Percentiles rank a stretch among this genome's conserved stretches.
Evolutionary conservation across 306 rosid genomes (phyloP).

Genomic region (Cercis canadensis): DNA sequence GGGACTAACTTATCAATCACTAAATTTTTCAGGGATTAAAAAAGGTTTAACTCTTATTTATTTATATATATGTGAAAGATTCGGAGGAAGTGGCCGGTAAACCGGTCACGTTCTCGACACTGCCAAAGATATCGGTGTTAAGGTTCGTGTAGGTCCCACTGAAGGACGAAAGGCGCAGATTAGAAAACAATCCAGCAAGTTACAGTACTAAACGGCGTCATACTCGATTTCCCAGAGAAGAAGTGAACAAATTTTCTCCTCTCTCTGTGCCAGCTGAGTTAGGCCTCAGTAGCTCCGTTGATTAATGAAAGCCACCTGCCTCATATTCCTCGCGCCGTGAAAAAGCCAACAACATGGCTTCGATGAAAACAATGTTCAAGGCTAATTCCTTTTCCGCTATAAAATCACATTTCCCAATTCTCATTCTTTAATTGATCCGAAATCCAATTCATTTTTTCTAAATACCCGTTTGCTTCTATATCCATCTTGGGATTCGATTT

Average conservation of each 20-base stretch:
- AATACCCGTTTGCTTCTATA: not conserved
- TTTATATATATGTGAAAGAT: too few relatives aligned
- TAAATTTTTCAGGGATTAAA: too few relatives aligned
- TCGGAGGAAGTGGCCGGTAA: too few relatives aligned
- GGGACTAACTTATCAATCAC: too few relatives aligned
- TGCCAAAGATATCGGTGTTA: too few relatives aligned
- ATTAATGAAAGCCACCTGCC: constrained; percentile 25
- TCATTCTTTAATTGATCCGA: not conserved
- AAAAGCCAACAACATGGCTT: not conserved
- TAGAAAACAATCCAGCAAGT: too few relatives aligned
- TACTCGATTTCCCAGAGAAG: not conserved
- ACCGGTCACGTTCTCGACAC: too few relatives aligned
- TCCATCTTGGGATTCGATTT: not conserved
- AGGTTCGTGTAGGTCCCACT: too few relatives aligned
- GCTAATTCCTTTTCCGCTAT: not conserved
- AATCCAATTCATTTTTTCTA: not conserved
- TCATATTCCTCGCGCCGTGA: constrained; percentile 1
- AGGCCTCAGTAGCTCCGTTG: constrained; percentile 33
- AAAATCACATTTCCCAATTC: not conserved
- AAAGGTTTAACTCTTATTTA: too few relatives aligned
- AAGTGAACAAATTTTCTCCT: not conserved
- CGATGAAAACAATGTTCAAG: not conserved
- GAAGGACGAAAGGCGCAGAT: too few relatives aligned
- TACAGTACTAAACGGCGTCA: too few relatives aligned
- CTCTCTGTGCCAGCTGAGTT: not conserved